phyloP scores from a whole-genome alignment of 257 asterid genomes.

The Echites panduratus region DNA sequence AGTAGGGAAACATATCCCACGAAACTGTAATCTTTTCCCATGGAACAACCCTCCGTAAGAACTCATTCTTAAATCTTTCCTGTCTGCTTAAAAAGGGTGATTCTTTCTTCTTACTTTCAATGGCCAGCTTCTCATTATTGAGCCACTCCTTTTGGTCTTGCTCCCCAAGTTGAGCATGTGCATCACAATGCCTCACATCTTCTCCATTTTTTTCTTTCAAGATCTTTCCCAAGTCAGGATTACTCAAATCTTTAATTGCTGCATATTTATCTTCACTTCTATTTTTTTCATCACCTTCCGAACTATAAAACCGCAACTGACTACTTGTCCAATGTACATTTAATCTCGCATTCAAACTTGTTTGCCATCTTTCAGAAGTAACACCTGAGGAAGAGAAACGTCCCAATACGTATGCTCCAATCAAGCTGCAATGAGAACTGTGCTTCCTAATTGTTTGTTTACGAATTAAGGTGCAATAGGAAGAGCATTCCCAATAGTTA shows the following conservation, averaged over 20 bases:
- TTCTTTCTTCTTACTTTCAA: conserved; percentile 78
- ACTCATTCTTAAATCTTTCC: conserved; percentile 78
- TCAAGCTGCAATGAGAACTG: conserved; percentile 34
- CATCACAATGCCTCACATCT: conserved; percentile 37
- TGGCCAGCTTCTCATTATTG: conserved; percentile 62
- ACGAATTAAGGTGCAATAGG: conserved; percentile 31
- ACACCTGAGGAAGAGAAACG: conserved; percentile 29
- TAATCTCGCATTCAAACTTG: conserved; percentile 35
- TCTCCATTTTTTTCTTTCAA: conserved; percentile 33
- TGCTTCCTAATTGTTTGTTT: conserved; percentile 25
- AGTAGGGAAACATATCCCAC: conserved; percentile 95
- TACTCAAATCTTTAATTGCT: conserved; percentile 37
- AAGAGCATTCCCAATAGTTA: conserved; percentile 34
- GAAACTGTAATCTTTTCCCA: conserved; percentile 88
- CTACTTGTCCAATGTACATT: conserved; percentile 38
- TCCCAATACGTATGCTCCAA: conserved; percentile 36
- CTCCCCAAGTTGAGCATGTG: conserved; percentile 85
- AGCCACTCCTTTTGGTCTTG: conserved; percentile 97
- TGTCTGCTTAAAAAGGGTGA: conserved; percentile 71
- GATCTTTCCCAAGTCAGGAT: conserved; percentile 39
- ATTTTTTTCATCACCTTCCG: conserved; percentile 89
- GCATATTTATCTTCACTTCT: conserved; percentile 64
- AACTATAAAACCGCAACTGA: conserved; percentile 56
- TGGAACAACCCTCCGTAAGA: conserved; percentile 75
- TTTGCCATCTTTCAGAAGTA: conserved; percentile 31